Base-by-base conservation (phyloP, 192 early-diverging fungal species). In the Funneliformis geosporum region DNA sequence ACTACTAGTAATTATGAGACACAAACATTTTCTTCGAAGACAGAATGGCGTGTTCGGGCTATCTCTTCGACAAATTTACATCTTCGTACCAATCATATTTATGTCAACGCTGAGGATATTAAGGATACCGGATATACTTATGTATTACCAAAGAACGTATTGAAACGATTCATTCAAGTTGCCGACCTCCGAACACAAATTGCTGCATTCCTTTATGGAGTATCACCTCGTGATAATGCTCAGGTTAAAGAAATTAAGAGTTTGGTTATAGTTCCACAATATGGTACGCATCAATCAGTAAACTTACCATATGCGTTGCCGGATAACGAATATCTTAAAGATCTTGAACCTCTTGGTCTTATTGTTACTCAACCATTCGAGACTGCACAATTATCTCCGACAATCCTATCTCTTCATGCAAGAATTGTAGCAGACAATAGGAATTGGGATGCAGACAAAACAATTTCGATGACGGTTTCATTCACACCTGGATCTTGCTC, bases 401-500 rank as follows among this genome's bases (percentile, higher is more conserved):
- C 95, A 80, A 96, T 98, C 85, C 92, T 97, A 38, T 94, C 94
- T 8, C 93, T 91, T 66, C 98, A 99, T 82, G 92, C 97, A 70
- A 92, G 91, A 78, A 92, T 96, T 67, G 88, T 99, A 85, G 92
- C 94, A 16, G 93, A 96, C 44, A 96, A 92, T 82, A 91, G 92
- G 79, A 79, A 82, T 61, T 98, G 98, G 97, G 96, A 99, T 87
- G 96, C 95, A 77, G 98, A 98, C 82, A 95, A 95, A 84, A 94
- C 95, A 1, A 87, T 98, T 38, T 88, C 93, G 18, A 92, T 97
- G 76, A 97, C 98, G 5, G 96, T 95, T 81, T 95, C 95, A n/a
- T 98, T 99, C 80, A 99, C 98, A 0, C 98, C 98, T 1, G 98
- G 98, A 14, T 98, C 97, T 27, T 97, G 96, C 83, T 97, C 98